Evolutionary conservation across 768 basidiomycete species (phyloP), one percentile per base, ranked within the genome.

Genomic region (Trametes cinnabarina): DNA sequence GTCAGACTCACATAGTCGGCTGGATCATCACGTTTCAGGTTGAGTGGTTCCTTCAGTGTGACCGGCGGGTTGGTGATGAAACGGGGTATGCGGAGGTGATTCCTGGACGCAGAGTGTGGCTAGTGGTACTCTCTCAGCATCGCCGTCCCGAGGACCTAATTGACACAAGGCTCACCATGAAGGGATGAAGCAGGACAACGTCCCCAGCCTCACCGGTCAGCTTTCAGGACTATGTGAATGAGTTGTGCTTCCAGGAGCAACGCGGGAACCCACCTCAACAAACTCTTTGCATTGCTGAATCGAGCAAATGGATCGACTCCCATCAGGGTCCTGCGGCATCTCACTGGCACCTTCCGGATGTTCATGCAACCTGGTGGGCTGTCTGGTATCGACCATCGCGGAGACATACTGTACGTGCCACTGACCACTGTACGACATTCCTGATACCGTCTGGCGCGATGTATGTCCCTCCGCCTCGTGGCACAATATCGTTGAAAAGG

Each of bases 1-100:
- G 6, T 12, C 6, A 32, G 6, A 51, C 63, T 41, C 47, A 66
- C 66, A 30, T 68, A 76, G 19, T 72, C 68, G 0, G 46, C 47
- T 3, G 68, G 65, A 47, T 73, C 52, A 4, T 47, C 54, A 11
- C 74, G 65, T 50, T 69, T 65, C 60, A 74, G 66, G 47, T 73
- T 68, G 57, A 74, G 71, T 5, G 75, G 73, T 47, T 67, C 67
- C 32, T 68, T 68, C 20, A 75, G 60, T 7, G 68, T 65, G 0
- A 75, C 71, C 1, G 75, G 70, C 4, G 75, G 74, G 51, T 75
- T 76, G 0, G 74, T 75, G 55, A 76, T 74, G 51, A 76, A 68
- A 2, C 74, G 68, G 6, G 70, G 71, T 7, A 66, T 63, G 14
- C 74, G 72, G 0, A 69, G 61, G 42, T 69, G 61, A 62, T 75